These are phyloP conservation scores for Chaetoscypha palmicola DNA, from an alignment of 2,329 filamentous ascomycete species.

Conservation along the genomic window DNA sequence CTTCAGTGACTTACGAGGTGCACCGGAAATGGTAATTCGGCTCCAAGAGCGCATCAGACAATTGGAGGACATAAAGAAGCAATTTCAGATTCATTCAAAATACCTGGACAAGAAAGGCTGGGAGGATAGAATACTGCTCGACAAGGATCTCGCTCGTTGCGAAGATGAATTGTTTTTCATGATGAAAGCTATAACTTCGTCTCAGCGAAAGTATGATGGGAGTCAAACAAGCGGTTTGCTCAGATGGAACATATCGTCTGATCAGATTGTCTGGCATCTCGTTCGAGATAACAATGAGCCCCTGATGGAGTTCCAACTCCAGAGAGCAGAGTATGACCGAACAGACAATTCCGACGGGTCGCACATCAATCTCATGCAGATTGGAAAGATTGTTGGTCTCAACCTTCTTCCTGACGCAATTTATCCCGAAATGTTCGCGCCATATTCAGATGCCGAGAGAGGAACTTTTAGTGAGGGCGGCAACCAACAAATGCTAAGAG, in stretches of 20 bases:
- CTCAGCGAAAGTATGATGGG: conserved; percentile 77
- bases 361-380: conserved; percentile 84
- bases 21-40: conserved; percentile 84
- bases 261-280: conserved; percentile 95
- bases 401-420: conserved; percentile 86
- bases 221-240: conserved; percentile 72
- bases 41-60: conserved; percentile 90
- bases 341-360: conserved; percentile 97
- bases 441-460: conserved; percentile 67
- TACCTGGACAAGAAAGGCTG: conserved; percentile 83
- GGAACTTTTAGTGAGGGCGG: conserved; percentile 44
- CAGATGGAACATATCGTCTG: conserved; percentile 88
- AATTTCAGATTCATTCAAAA: conserved; percentile 89
- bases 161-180: conserved; percentile 99
- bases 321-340: conserved; percentile 85
- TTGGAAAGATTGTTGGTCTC: conserved; percentile 79
- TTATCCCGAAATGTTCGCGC: conserved; percentile 93
- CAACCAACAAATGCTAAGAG: conserved; percentile 76
- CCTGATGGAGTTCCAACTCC: conserved; percentile 85
- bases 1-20: conserved; percentile 91
- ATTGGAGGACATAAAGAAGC: conserved; percentile 89
- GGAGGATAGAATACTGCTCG: conserved; percentile 82
- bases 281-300: conserved; percentile 81
- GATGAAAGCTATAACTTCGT: conserved; percentile 98
- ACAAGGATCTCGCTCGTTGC: conserved; percentile 79